Base-by-base conservation (phyloP, 2,329 filamentous ascomycete species). In the Macroventuria anomochaeta region DNA sequence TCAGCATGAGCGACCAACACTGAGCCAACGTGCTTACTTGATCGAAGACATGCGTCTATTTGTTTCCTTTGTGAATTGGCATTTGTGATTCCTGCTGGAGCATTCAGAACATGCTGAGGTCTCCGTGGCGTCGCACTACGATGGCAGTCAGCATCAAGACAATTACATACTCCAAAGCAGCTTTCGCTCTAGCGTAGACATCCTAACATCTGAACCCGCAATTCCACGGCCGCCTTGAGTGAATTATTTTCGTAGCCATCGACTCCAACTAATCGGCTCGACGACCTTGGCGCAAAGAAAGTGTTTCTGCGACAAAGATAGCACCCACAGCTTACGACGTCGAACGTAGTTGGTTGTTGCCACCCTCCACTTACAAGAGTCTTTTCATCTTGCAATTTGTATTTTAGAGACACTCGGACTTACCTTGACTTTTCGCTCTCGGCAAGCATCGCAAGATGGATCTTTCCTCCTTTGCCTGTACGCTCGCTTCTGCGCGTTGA, bases 21-120 rank as follows among this genome's bases (percentile, higher is more conserved):
- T 8, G 5, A 1, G n/a, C 38, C 17, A 13, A 8, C 17, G 12
- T 50, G 76, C 81, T 67, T 75, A 86, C 84, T 97, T 99, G 78
- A 97, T 97, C 1, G 93, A 97, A 15, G 95, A 97, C 95, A 99
- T 99, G 58, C 95, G 87, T 54, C 95, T 85, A 74, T 99, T 99
- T 11, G 95, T 99, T 76, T 99, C 95, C 77, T 99, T 99, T 42
- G 95, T 99, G 73, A 99, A 99, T 71, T 97, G 93, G 72, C 95
- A 99, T 75, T 96, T 96, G 61, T 97, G 93, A 71, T 93, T 96
- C 61, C 95, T 88, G 73, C 93, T 97, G 4, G 91, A 95, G 77
- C 95, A 99, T 77, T 99, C 95, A 1, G 95, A 97, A 75, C 95
- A 99, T 76, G 93, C 96, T 10, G 90, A 88, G 15, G 91, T 96